Base-by-base conservation (phyloP, 2,329 filamentous ascomycete genomes). In the Helotiales sp. region DNA sequence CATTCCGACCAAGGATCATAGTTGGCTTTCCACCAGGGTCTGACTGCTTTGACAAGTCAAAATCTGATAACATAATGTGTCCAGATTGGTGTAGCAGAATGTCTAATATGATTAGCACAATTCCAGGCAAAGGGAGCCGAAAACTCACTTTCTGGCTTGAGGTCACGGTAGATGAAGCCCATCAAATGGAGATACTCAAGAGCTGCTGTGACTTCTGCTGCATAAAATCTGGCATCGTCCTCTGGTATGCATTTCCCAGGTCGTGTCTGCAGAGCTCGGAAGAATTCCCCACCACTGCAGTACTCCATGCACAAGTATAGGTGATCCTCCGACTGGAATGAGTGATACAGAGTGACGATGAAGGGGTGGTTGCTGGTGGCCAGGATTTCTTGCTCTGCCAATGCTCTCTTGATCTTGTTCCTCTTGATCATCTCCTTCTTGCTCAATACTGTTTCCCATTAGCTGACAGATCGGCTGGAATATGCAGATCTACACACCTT, bases 401-500 rank as follows among this genome's bases (percentile, higher is more conserved):
- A 81, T 13, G 95, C 95, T 71, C 95, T 87, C 83, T 99, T 99
- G 78, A 99, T 99, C 83, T 99, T 99, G 81, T 99, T 99, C 58
- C 95, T 89, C 80, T 99, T 99, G 76, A 99, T 99, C 95, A 99
- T 99, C 76, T 99, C 95, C 80, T 98, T 97, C 77, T 99, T 99
- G 82, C 93, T 98, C 75, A 99, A 74, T 5, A 99, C 95, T 98
- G 71, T 15, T 53, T 52, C 76, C 67, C 46, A 61, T 64, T 58
- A 71, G 64, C 52, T 40, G 47, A 6, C 42, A 42, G 38, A 50
- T 44, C 38, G 48, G n/a, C 34, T 29, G 24, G 24, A 27, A 7
- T 17, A 15, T n/a, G 44, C 54, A 46, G 30, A 52, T 53, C 5
- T 59, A 73, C 81, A 66, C 74, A 97, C 93, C 93, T 78, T 99